phyloP scores from a whole-genome alignment of 331 rosid species.

The Malus hybrid region DNA sequence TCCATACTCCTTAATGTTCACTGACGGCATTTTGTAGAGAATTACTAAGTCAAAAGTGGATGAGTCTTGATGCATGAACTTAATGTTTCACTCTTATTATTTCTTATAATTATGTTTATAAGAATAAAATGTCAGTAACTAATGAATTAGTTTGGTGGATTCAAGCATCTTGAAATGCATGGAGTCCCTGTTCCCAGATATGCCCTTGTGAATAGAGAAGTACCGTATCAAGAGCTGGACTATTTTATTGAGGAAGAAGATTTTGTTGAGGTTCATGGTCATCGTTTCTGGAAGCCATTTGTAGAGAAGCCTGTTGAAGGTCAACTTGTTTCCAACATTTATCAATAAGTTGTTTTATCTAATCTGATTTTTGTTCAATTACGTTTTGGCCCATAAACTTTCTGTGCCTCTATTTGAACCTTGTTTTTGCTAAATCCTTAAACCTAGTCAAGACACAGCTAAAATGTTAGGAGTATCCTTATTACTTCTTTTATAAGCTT shows the following conservation, averaged over 20 bases:
- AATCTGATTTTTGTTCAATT: constrained; percentile 1
- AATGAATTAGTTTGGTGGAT: constrained; percentile 29
- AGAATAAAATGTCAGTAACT: constrained; percentile 7
- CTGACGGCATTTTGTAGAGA: neutral
- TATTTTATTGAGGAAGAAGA: constrained; percentile 93
- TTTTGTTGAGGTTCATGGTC: constrained; percentile 84
- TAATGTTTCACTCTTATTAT: neutral
- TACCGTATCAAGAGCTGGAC: constrained; percentile 67
- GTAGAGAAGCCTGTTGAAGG: constrained; percentile 98
- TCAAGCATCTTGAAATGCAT: constrained; percentile 69
- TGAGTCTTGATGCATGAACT: constrained; percentile 12
- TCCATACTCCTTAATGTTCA: no score
- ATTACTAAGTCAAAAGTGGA: neutral
- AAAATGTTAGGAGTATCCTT: neutral
- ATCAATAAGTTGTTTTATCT: constrained; percentile 8
- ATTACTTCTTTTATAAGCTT: neutral
- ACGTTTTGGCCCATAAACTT: neutral
- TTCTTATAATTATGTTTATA: neutral
- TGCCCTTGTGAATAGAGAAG: constrained; percentile 85
- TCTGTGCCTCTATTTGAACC: neutral
- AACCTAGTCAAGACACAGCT: neutral
- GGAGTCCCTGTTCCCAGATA: constrained; percentile 91
- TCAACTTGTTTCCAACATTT: constrained; percentile 34
- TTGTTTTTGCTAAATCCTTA: constrained; percentile 1
- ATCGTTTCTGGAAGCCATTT: constrained; percentile 90